A percentile compares a stretch with the other conserved stretches of the same genome.
Conservation (phyloP, 306 rosid species). For the Sicyos baderoa region DNA sequence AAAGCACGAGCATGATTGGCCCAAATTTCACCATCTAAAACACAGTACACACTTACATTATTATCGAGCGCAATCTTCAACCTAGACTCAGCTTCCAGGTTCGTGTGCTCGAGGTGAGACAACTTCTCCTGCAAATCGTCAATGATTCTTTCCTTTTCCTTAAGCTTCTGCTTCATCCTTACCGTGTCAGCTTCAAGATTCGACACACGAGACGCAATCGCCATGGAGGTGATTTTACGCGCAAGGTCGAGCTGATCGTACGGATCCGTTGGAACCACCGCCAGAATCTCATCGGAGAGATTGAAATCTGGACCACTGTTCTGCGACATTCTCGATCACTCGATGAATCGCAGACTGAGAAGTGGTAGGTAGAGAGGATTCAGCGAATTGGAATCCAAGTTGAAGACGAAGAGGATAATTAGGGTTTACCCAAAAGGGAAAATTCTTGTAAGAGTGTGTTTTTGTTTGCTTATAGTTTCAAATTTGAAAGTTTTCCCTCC, state of each 20-base stretch:
- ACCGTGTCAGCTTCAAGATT: slow-evolving; percentile 59
- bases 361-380: slow-evolving; percentile 12
- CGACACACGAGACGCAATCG: slow-evolving; percentile 74
- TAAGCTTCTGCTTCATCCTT: slow-evolving; percentile 46
- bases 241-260: slow-evolving; percentile 92
- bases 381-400: neutral
- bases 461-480: no score
- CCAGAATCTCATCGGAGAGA: slow-evolving; percentile 53
- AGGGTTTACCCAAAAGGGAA: no score
- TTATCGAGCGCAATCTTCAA: slow-evolving; percentile 47
- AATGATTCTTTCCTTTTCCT: slow-evolving; percentile 50
- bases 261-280: slow-evolving; percentile 76
- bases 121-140: slow-evolving; percentile 50
- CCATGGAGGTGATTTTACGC: slow-evolving; percentile 85
- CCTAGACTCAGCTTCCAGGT: slow-evolving; percentile 48
- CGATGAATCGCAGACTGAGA: slow-evolving; percentile 13
- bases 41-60: slow-evolving; percentile 32
- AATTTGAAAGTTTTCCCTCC: slow-evolving; percentile 36
- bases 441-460: no score
- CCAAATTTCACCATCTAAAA: neutral
- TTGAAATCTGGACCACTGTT: slow-evolving; percentile 44
- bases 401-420: neutral
- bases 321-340: slow-evolving; percentile 30
- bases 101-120: slow-evolving; percentile 35
- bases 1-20: neutral